A percentile compares a stretch with the other conserved stretches of the same genome.
Conservation (phyloP, 108 stramenopile genomes). For the Fistulifera solaris region DNA sequence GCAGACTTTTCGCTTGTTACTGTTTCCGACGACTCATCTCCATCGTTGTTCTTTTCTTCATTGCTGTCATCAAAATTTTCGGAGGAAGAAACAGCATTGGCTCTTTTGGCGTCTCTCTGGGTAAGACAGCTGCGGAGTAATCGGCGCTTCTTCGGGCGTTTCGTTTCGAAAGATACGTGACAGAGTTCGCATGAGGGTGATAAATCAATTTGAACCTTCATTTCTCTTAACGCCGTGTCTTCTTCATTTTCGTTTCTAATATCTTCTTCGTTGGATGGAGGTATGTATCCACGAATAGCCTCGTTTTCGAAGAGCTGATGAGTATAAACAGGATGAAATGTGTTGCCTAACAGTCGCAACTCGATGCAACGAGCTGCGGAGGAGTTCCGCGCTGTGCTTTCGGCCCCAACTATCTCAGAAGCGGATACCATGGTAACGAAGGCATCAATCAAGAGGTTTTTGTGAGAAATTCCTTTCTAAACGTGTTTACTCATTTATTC, state of each 20-base stretch:
- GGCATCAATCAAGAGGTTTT: too few relatives aligned
- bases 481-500: too few relatives aligned
- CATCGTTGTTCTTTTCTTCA: not conserved
- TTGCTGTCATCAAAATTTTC: not conserved
- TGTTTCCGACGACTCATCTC: not conserved
- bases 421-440: too few relatives aligned
- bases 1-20: not conserved
- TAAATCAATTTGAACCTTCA: slow-evolving; percentile 17
- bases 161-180: slow-evolving; percentile 5
- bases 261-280: slow-evolving; percentile 11
- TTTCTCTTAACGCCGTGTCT: slow-evolving; percentile 12
- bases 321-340: slow-evolving; percentile 71
- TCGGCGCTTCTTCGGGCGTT: slow-evolving; percentile 1
- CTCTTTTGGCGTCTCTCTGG: slow-evolving; percentile 1
- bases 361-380: slow-evolving; percentile 27
- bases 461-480: too few relatives aligned
- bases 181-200: slow-evolving; percentile 35
- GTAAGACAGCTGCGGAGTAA: not conserved
- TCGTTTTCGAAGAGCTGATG: slow-evolving; percentile 65
- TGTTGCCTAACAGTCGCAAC: slow-evolving; percentile 6
- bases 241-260: slow-evolving; percentile 19
- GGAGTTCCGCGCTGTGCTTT: not conserved
- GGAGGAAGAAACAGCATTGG: too few relatives aligned
- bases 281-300: slow-evolving; percentile 48
- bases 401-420: too few relatives aligned